Evolutionary conservation across 495 filamentous ascomycete genomes (phyloP), one percentile per base, ranked within the genome.

Genomic region (Penicillium daleae): DNA sequence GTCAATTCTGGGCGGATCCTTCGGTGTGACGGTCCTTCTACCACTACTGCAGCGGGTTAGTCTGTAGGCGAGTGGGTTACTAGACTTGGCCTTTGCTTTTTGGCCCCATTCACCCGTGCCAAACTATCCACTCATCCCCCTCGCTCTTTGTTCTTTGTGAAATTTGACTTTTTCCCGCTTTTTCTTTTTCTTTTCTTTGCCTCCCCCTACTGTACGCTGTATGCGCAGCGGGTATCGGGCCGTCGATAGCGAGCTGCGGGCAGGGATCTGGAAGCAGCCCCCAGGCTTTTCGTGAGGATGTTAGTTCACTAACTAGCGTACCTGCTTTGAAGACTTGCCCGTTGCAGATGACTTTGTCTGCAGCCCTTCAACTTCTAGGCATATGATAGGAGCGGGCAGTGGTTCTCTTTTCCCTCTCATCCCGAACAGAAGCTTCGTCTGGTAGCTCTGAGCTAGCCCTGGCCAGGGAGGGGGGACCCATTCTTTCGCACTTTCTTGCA

Each of bases 161-260:
- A n/a, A 15, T 50, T 50, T 50, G 46, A 50, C 46, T 50, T 50
- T 50, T 57, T 40, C 26, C 8, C 21, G 9, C 21, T 24, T 24
- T 46, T 52, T 52, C 49, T 32, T 33, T 54, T 54, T 37, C 51
- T 32, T 24, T 54, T 54, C 51, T 54, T 54, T 54, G 51, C 51
- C 58, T 57, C 60, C 53, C 49, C 53, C 64, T 69, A 66, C 69
- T 71, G 67, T 72, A 69, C 31, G 66, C 63, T 71, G 51, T 66
- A 66, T 66, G 70, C 62, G 65, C 70, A 68, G 70, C 70, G 70
- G 70, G 70, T 72, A 71, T 72, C 70, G 70, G 70, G 65, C 70
- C 70, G 70, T 72, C 70, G 70, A 72, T 72, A 72, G 70, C 61
- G 67, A 69, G 58, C 67, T 67, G 66, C 67, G 64, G 62, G 65